Evolutionary conservation across 768 basidiomycete genomes (phyloP), one percentile per base, ranked within the genome.

Genomic region (Xanthoconium purpureum): DNA sequence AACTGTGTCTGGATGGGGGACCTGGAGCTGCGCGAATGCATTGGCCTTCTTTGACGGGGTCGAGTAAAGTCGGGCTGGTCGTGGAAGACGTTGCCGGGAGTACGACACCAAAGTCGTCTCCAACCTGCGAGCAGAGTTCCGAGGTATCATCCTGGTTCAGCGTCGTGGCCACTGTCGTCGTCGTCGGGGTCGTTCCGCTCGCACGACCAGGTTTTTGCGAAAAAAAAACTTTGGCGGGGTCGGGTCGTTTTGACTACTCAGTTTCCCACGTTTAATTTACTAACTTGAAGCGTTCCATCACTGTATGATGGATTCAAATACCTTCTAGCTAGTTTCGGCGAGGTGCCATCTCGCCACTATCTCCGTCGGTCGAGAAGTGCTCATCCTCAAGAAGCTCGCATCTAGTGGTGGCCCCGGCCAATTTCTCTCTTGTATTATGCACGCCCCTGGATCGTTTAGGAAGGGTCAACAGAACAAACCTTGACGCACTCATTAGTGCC

Each of bases 21-120:
- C 61, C 38, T 75, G 70, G 35, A 77, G 56, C 39, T 73, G 65
- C 8, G 67, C 73, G 13, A 77, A 69, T 1, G 81, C 80, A 65
- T 77, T 77, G 47, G 68, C 71, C 56, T 64, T 76, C 74, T 80
- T 82, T 50, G 87, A 78, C 14, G 86, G 84, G 0, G 87, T 78
- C 17, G 88, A 87, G 70, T 86, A 88, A 44, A 86, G 78, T 60
- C 87, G 83, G 40, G 84, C 83, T 50, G 87, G 85, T 47, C 87
- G 81, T 24, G 84, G 85, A 54, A 89, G 83, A 62, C 76, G 66
- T 69, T 88, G 85, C 29, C 87, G 78, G 67, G 87, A 74, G 72
- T 70, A 87, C 74, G 79, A 80, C 80, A 84, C 61, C 61, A 75
- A 75, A 75, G 78, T 72, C 67, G 74, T 75, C 67, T 69, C 70